phyloP scores from a whole-genome alignment of 1,284 basidiomycete species.

The Cryptococcus maquisensis region DNA sequence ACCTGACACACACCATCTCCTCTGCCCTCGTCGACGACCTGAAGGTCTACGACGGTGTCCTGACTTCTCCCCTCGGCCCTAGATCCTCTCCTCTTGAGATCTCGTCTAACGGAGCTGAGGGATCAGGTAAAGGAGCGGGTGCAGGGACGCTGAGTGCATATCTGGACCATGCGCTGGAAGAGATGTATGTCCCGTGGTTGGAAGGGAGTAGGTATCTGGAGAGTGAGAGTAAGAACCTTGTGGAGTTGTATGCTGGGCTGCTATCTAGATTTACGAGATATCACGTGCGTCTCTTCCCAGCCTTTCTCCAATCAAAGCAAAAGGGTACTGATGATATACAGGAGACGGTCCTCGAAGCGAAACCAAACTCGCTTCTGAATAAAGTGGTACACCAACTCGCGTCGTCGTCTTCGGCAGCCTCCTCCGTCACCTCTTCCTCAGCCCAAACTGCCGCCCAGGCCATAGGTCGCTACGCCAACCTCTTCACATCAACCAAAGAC shows the following conservation, averaged over 20 bases:
- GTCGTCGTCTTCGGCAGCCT: slow-evolving; percentile 59
- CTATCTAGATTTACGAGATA: slow-evolving; percentile 77
- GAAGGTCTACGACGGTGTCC: slow-evolving; percentile 81
- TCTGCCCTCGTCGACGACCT: slow-evolving; percentile 83
- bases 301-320: background rate
- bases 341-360: slow-evolving; percentile 73
- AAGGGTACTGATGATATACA: slow-evolving; percentile 33
- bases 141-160: slow-evolving; percentile 62
- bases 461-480: slow-evolving; percentile 67
- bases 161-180: slow-evolving; percentile 92
- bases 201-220: slow-evolving; percentile 91
- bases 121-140: background rate
- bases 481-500: slow-evolving; percentile 47
- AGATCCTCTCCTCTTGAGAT: background rate
- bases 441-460: slow-evolving; percentile 59
- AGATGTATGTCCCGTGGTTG: slow-evolving; percentile 90
- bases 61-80: slow-evolving; percentile 35
- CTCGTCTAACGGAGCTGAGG: background rate
- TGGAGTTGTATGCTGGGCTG: slow-evolving; percentile 73
- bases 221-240: slow-evolving; percentile 80
- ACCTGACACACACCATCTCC: slow-evolving; percentile 78
- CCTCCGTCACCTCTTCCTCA: slow-evolving; percentile 53
- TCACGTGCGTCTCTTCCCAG: slow-evolving; percentile 63
- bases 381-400: slow-evolving; percentile 88
- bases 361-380: slow-evolving; percentile 78